phyloP scores from a whole-genome alignment of 148 eudicot genomes.

The Linanthus parryae region DNA sequence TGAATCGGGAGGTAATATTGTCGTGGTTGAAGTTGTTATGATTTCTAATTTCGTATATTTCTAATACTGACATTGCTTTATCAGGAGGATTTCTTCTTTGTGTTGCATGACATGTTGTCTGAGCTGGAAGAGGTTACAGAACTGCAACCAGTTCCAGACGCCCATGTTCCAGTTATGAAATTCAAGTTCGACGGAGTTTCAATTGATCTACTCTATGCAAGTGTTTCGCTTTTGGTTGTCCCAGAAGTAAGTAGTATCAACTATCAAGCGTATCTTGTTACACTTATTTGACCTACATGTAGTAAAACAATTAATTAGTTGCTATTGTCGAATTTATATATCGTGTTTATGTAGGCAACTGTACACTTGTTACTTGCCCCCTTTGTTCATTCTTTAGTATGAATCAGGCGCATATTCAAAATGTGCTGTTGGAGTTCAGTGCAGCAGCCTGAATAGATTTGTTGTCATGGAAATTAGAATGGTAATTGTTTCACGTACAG shows the following conservation, averaged over 20 bases:
- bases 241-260: constrained; percentile 88
- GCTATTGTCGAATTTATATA: too few relatives aligned
- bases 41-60: not conserved
- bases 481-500: constrained; percentile 21
- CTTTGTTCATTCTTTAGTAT: too few relatives aligned
- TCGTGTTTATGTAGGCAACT: too few relatives aligned
- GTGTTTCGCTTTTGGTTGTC: constrained; percentile 57
- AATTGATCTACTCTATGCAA: constrained; percentile 84
- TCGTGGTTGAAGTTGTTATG: too few relatives aligned
- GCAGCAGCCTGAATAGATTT: too few relatives aligned
- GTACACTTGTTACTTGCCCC: too few relatives aligned
- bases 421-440: too few relatives aligned
- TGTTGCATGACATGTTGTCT: constrained; percentile 42
- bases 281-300: too few relatives aligned
- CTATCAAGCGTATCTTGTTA: too few relatives aligned
- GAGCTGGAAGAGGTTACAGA: constrained; percentile 74
- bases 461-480: not conserved
- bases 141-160: constrained; percentile 81
- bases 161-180: constrained; percentile 88
- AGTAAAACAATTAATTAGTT: too few relatives aligned
- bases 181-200: constrained; percentile 73
- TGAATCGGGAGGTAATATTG: constrained; percentile 75
- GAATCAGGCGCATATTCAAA: too few relatives aligned
- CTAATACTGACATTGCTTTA: not conserved
- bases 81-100: constrained; percentile 65